Percentiles rank a stretch among this genome's conserved stretches.
phyloP scores from a whole-genome alignment of 164 flowering plant species.

The Kalanchoe fedtschenkoi region DNA sequence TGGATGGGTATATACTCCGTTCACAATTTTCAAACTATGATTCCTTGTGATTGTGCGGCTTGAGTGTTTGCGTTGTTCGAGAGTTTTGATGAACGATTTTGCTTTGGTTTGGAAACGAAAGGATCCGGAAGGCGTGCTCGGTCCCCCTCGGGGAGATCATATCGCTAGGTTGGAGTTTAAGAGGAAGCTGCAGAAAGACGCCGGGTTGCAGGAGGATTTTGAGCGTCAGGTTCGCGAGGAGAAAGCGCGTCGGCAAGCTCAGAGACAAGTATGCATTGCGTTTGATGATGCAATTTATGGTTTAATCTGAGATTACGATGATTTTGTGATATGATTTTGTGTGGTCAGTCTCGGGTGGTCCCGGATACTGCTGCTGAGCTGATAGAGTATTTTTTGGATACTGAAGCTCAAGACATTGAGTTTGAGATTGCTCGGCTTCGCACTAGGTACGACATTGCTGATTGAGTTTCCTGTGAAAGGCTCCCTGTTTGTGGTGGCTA shows the following conservation, averaged over 20 bases:
- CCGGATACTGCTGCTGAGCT: conserved; percentile 55
- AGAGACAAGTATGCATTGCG: conserved; percentile 40
- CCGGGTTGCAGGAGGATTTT: conserved; percentile 68
- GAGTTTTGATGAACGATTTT: background rate
- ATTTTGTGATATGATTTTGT: background rate
- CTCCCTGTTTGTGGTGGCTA: background rate
- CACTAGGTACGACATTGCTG: conserved; percentile 27
- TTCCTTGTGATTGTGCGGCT: background rate
- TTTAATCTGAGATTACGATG: background rate
- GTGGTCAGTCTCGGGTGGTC: conserved; percentile 47
- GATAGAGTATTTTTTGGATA: conserved; percentile 82
- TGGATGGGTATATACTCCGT: conserved; percentile 39
- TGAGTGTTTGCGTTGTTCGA: background rate
- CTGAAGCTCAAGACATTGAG: conserved; percentile 90
- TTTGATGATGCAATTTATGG: background rate
- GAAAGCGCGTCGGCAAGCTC: conserved; percentile 46
- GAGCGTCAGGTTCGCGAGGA: conserved; percentile 69
- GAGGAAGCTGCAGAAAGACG: conserved; percentile 58
- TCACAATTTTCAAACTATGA: background rate
- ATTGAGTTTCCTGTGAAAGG: background rate
- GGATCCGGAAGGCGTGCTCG: conserved; percentile 89
- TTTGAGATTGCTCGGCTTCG: conserved; percentile 79
- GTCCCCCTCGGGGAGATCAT: conserved; percentile 65
- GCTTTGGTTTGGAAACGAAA: conserved; percentile 12
- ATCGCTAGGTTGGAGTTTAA: conserved; percentile 63